Evolutionary conservation across 192 early-diverging fungal genomes (phyloP), one percentile per base, ranked within the genome.

Genomic region (Backusella psychrophila): DNA sequence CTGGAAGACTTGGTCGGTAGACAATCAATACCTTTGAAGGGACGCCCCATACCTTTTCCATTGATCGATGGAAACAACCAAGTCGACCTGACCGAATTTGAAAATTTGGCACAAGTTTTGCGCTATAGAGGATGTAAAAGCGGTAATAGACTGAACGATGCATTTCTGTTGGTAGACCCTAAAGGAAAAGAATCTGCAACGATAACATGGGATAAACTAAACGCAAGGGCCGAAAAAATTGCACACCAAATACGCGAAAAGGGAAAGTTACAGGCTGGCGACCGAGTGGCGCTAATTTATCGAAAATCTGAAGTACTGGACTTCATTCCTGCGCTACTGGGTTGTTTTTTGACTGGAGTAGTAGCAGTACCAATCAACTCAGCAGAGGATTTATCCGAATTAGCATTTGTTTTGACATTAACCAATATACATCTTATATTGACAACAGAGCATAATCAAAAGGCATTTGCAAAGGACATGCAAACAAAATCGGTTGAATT

Each of bases 311-410:
- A 96, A 77, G 87, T 93, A 42, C 76, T 94, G 65, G 95, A 96
- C n/a, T 94, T 92, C 77, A 77, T 95, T n/a, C 90, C 89, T 7
- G 91, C 92, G 11, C 77, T 96, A 65, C 92, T 89, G 75, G 94
- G 92, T n/a, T 94, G 94, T 78, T 91, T 95, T 77, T 88, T 90
- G 74, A 89, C 90, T 11, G 95, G 95, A 26, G 83, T 94, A 80
- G 90, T 91, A 2, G 95, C 95, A 3, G 94, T 96, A 14, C 95
- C 95, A 8, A 88, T 96, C 74, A 93, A 95, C 26, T 91, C 94
- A 1, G 89, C 87, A 26, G 94, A 95, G 68, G 93, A 95, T 42
- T 86, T 94, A 72, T 87, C 90, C 1, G 95, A 96, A 77, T 84
- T 95, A 31, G 83, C 88, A 33, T 91, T 92, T 67, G 93, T 95